A percentile compares a stretch with the other conserved stretches of the same genome.
These are phyloP conservation scores for Wickerhamomyces rabaulensis DNA, from an alignment of 805 yeast genomes.

Conservation along the genomic window DNA sequence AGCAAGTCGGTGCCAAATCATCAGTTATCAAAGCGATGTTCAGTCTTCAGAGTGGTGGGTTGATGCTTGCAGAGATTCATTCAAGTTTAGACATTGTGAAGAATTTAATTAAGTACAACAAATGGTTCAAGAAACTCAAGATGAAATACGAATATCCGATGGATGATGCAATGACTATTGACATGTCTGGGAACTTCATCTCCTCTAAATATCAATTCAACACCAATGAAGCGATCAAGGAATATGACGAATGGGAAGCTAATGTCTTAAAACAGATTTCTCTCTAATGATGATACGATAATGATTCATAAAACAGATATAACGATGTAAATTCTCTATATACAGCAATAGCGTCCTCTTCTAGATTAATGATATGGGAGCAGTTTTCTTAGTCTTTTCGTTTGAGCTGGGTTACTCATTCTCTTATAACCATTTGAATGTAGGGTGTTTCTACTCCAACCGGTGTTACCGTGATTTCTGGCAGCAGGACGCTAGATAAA, in stretches of 20 bases:
- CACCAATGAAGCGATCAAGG: slow-evolving; percentile 25
- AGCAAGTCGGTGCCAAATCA: slow-evolving; percentile 44
- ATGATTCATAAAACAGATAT: not conserved
- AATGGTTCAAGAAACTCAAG: slow-evolving; percentile 59
- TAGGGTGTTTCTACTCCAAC: slow-evolving; percentile 66
- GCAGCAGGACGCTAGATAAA: slow-evolving; percentile 59
- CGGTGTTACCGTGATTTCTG: slow-evolving; percentile 88
- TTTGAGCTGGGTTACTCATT: slow-evolving; percentile 49
- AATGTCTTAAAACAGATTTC: not conserved
- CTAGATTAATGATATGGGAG: slow-evolving; percentile 26
- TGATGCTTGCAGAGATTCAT: slow-evolving; percentile 42
- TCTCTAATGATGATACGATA: not conserved
- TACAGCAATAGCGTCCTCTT: not conserved
- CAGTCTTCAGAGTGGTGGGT: slow-evolving; percentile 47
- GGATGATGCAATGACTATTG: slow-evolving; percentile 20
- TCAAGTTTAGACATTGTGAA: slow-evolving; percentile 51
- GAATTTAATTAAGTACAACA: slow-evolving; percentile 47
- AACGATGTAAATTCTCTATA: not conserved
- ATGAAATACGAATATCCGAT: slow-evolving; percentile 30
- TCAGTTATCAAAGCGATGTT: slow-evolving; percentile 47
- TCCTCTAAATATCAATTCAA: slow-evolving; percentile 26
- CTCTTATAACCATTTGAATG: slow-evolving; percentile 56
- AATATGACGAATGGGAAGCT: slow-evolving; percentile 9
- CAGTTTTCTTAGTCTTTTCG: slow-evolving; percentile 52
- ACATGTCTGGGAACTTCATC: slow-evolving; percentile 31